A percentile compares a stretch with the other conserved stretches of the same genome.
phyloP scores from a whole-genome alignment of 2,329 filamentous ascomycete genomes.

The Colletotrichum sp. region DNA sequence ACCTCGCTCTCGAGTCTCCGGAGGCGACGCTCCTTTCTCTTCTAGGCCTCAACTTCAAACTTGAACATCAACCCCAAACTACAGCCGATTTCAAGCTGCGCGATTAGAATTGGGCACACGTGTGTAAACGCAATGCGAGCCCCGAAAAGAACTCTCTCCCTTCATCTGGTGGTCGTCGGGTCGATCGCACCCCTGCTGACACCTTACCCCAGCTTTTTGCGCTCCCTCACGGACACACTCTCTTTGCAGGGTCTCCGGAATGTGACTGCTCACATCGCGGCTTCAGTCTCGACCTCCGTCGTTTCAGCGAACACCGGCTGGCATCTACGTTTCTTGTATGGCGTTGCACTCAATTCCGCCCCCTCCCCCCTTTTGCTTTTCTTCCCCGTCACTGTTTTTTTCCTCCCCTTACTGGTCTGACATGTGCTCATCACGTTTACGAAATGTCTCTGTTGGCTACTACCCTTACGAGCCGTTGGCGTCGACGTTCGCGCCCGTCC shows the following conservation, averaged over 20 bases:
- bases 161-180: not conserved
- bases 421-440: conserved; percentile 6
- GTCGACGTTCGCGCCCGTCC: not conserved
- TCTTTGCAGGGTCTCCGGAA: not conserved
- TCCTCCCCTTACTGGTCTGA: not conserved
- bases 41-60: not conserved
- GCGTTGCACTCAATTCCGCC: not conserved
- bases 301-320: conserved; percentile 1
- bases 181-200: not conserved
- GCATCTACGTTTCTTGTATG: not conserved
- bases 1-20: not conserved
- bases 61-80: not conserved
- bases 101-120: not conserved
- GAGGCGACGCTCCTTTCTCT: not conserved
- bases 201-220: conserved; percentile 2
- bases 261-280: conserved; percentile 19
- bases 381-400: not conserved
- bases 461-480: not conserved
- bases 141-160: not conserved
- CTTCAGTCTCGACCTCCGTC: not conserved
- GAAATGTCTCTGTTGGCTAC: not conserved
- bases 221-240: not conserved
- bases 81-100: not conserved
- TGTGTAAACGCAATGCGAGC: not conserved
- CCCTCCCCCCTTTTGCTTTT: not conserved